Base-by-base conservation (phyloP, 805 yeast species). In the Pichia pseudocactophila region DNA sequence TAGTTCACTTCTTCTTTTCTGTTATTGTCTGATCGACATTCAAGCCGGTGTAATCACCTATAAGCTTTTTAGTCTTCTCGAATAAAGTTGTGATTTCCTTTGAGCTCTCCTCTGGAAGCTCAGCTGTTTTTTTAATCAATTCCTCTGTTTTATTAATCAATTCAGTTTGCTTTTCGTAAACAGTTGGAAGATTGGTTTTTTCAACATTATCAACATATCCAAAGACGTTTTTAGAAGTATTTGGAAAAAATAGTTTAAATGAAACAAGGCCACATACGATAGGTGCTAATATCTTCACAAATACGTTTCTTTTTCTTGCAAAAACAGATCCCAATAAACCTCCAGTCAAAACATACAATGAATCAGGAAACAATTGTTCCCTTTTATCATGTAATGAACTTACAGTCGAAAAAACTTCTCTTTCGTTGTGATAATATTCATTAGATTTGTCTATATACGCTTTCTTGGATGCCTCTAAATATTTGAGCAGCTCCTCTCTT, bases 291-390 rank as follows among this genome's bases (percentile, higher is more conserved):
- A 70, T 66, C 53, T 79, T 76, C 11, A 82, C 55, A 2, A 79
- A 40, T 18, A 79, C 50, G 43, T 76, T 76, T 44, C 82, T 70
- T 52, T 80, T 76, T 54, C 94, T 82, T 2, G 92, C 76, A 39
- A 79, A 52, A 40, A 86, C 79, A 36, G 82, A 73, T 31, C 95
- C 95, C 7, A 86, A 64, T 42, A 87, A 67, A 2, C 77, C 71
- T 12, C 86, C 88, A 25, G 85, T 73, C 9, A 77, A 56, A 32
- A 87, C 69, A 57, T 84, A 87, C 26, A 84, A 61, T 3, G 78
- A 62, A 48, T 81, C 82, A 12, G 95, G 92, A 39, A 82, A 68
- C 39, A 85, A 61, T 38, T 77, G 83, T 63, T 87, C 95, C 34
- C 69, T 62, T 51, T 66, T 74, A 46, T 74, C 69, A 58, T 80